These are phyloP conservation scores for Xylariaceae sp. DNA, from an alignment of 2,329 filamentous ascomycete species.

Conservation along the genomic window DNA sequence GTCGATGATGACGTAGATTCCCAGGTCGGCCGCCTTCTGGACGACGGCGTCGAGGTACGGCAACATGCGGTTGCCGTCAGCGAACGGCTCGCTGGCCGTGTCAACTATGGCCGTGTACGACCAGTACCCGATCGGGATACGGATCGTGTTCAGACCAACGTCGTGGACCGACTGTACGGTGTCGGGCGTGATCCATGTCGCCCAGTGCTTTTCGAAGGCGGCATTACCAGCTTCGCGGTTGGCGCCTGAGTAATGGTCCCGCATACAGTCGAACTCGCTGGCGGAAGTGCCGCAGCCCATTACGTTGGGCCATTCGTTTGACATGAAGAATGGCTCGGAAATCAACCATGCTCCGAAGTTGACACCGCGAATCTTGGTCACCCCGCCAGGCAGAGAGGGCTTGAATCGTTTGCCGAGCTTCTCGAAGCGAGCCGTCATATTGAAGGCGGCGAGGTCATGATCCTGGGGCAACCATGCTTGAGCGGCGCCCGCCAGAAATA, in stretches of 20 bases:
- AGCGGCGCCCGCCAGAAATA: slow-evolving; percentile 33
- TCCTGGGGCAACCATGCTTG: slow-evolving; percentile 43
- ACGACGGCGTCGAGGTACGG: slow-evolving; percentile 43
- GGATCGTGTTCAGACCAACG: slow-evolving; percentile 35
- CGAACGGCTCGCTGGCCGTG: slow-evolving; percentile 33
- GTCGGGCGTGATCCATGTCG: slow-evolving; percentile 31
- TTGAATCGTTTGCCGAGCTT: slow-evolving; percentile 43
- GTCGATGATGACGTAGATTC: slow-evolving; percentile 44
- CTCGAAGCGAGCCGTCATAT: slow-evolving; percentile 42
- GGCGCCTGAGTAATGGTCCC: slow-evolving; percentile 29
- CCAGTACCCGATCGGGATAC: slow-evolving; percentile 37
- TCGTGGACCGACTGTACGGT: slow-evolving; percentile 35
- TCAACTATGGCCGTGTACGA: slow-evolving; percentile 35
- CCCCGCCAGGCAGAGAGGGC: slow-evolving; percentile 35
- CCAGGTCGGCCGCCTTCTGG: slow-evolving; percentile 42
- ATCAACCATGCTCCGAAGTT: slow-evolving; percentile 38
- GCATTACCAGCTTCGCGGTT: slow-evolving; percentile 31
- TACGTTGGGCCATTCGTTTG: slow-evolving; percentile 29
- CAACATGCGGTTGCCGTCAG: slow-evolving; percentile 40
- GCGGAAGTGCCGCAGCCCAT: slow-evolving; percentile 32
- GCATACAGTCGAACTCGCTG: slow-evolving; percentile 37
- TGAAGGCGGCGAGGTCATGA: slow-evolving; percentile 43
- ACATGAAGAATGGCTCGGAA: slow-evolving; percentile 32
- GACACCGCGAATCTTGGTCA: slow-evolving; percentile 36
- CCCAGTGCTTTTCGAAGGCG: slow-evolving; percentile 34